Evolutionary conservation across 495 filamentous ascomycete genomes (phyloP), one percentile per base, ranked within the genome.

Genomic region (Sabuloglossum arenarium): DNA sequence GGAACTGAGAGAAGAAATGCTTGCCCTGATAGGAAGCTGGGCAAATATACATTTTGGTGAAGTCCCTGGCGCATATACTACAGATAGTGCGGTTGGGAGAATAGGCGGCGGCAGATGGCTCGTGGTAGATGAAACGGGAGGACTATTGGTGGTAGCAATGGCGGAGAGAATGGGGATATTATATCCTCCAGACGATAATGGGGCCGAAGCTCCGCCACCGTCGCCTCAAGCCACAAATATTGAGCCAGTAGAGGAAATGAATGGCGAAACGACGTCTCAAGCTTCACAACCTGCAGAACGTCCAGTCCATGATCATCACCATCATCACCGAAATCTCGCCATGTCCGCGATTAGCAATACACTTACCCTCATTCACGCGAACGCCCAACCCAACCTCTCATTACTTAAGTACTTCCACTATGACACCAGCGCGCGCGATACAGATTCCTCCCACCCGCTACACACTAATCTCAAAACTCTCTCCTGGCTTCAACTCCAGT

Each of bases 141-240:
- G 91, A 0, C 68, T 97, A 25, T 64, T 98, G 9, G 79, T 90
- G 0, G 88, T 88, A 0, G 86, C 88, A 0, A 74, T 95, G 71
- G 91, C 91, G 0, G 91, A 98, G 66, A 76, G 84, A 55, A 88
- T 97, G 80, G 88, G 86, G 0, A 79, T 97, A 39, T 73, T 98
- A 0, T 76, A 86, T 64, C 66, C 67, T 0, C 67, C 70, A 6
- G 65, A 61, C 3, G 64, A 69, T 1, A 62, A 72, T 0, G 61
- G 69, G 28, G 45, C 54, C 42, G 25, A 51, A 6, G 29, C 47
- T 34, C 19, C 23, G n/a, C 37, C 5, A 25, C 53, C 16, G 1
- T 29, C 28, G 23, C 53, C 12, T 11, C 53, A 54, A 25, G 24
- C 3, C 37, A 32, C 24, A n/a, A 31, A 53, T 0, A 24, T 24